Conservation (phyloP, 257 asterid genomes). For the Solanum gandarillasii region DNA sequence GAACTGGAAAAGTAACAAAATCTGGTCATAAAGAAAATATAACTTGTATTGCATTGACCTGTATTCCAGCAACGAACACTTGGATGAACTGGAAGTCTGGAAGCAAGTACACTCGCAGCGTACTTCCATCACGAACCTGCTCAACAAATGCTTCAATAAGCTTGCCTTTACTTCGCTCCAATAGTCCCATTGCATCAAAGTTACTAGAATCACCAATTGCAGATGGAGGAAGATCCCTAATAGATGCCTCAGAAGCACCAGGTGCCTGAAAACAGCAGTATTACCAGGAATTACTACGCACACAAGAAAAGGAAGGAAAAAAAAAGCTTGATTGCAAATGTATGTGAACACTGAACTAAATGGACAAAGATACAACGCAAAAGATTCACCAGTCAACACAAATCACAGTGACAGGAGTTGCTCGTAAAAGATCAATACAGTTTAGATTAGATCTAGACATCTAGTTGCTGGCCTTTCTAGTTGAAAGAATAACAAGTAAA, state of each 20-base stretch:
- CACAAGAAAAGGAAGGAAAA: not conserved
- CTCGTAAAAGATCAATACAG: not conserved
- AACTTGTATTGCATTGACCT: slow-evolving; percentile 29
- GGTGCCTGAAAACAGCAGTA: slow-evolving; percentile 43
- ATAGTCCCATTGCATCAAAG: slow-evolving; percentile 72
- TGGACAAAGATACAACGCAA: not conserved
- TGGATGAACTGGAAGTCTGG: slow-evolving; percentile 85
- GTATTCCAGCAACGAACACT: slow-evolving; percentile 89
- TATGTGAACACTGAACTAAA: not conserved
- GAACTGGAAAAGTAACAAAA: not conserved
- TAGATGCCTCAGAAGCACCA: slow-evolving; percentile 70
- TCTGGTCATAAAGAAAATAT: not conserved
- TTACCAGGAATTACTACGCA: not conserved
- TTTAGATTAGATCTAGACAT: not conserved
- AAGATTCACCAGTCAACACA: not conserved
- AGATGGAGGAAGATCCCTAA: slow-evolving; percentile 83
- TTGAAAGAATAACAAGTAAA: not conserved
- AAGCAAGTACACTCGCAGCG: slow-evolving; percentile 82
- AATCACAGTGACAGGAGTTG: not conserved
- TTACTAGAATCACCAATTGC: slow-evolving; percentile 64
- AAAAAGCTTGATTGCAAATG: not conserved
- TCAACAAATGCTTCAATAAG: slow-evolving; percentile 95
- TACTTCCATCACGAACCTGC: slow-evolving; percentile 96
- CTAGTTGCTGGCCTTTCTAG: not conserved
- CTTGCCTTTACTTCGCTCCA: slow-evolving; percentile 65